Evolutionary conservation across 139 green algal species (phyloP).

Genomic region (Penium margaritaceum): DNA sequence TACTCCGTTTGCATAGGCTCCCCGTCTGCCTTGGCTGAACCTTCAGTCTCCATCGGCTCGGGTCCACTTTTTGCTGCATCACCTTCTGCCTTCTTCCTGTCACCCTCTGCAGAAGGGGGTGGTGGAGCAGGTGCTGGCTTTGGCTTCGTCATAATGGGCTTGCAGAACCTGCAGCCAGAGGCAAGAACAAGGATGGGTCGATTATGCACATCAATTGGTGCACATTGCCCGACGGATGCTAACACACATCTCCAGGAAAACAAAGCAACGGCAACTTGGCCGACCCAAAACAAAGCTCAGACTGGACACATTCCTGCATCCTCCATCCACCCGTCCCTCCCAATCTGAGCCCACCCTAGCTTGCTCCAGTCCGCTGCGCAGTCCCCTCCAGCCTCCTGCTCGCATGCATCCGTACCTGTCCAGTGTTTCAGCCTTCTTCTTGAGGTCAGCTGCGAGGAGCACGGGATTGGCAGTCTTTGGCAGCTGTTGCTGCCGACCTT

Average conservation of each 20-base stretch:
- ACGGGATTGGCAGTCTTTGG: slow-evolving; percentile 61
- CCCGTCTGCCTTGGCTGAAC: neutral
- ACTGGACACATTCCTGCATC: neutral
- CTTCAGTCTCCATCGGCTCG: slow-evolving; percentile 24
- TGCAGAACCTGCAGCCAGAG: slow-evolving; percentile 46
- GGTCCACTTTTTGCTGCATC: neutral
- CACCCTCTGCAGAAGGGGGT: neutral
- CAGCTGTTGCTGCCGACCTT: slow-evolving; percentile 54
- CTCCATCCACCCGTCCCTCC: neutral
- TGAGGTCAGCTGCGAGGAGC: slow-evolving; percentile 71
- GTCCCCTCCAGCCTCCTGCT: too few species aligned
- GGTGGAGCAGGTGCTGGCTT: slow-evolving; percentile 46
- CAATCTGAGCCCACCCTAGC: neutral
- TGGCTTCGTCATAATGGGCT: slow-evolving; percentile 80
- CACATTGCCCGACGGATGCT: too few species aligned
- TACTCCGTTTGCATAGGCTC: slow-evolving; percentile 34
- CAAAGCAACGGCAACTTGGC: neutral
- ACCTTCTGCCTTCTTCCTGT: slow-evolving; percentile 20
- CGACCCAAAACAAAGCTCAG: neutral
- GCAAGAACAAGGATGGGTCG: neutral
- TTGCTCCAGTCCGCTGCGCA: too few species aligned
- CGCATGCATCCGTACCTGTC: slow-evolving; percentile 14
- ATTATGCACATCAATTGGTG: slow-evolving; percentile 15
- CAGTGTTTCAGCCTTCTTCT: slow-evolving; percentile 80
- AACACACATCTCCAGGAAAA: slow-evolving; percentile 30